Base-by-base conservation (phyloP, 2,329 filamentous ascomycete genomes). In the Botrytis fabae region DNA sequence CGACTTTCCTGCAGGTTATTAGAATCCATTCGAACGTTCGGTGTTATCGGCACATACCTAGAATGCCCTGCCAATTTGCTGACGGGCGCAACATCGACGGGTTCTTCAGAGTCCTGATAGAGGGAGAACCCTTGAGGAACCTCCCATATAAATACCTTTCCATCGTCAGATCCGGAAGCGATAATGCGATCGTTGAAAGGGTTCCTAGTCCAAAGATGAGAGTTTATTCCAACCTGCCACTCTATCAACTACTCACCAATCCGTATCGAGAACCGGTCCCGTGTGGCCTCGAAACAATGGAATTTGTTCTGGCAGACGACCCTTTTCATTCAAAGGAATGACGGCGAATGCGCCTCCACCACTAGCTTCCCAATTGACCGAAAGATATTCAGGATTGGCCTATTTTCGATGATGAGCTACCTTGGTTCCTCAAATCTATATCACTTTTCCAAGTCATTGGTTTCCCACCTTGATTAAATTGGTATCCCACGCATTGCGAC, bases 401-500 rank as follows among this genome's bases (percentile, higher is more conserved):
- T 97, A 81, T 79, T 74, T 57, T 69, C 42, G 42, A 28, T 59
- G 71, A 79, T 80, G 75, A 78, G 76, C 77, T 75, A 69, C 64
- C 35, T 60, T 59, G 2, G 51, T 57, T 40, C 68, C 70, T 42
- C 20, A 25, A 54, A n/a, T 40, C 60, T 54, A 48, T 8, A 7
- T 60, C 60, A 28, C 42, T 10, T 51, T 42, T 28, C 32, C 7
- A 46, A 25, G 46, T 38, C 63, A 73, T 42, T 66, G n/a, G 46
- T 40, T 54, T 73, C 78, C 48, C 83, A 97, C 94, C 92, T 98
- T 98, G 85, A 98, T 89, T 81, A 99, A 86, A 85, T 99, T 99
- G 80, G 95, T 98, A 84, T 99, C 96, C 96, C 96, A 99, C 72
- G 96, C 96, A 90, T 99, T 99, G 84, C 92, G 93, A 81, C 94